These are phyloP conservation scores for Coccinonectria pachysandricola DNA, from an alignment of 2,329 filamentous ascomycete genomes.

Conservation along the genomic window DNA sequence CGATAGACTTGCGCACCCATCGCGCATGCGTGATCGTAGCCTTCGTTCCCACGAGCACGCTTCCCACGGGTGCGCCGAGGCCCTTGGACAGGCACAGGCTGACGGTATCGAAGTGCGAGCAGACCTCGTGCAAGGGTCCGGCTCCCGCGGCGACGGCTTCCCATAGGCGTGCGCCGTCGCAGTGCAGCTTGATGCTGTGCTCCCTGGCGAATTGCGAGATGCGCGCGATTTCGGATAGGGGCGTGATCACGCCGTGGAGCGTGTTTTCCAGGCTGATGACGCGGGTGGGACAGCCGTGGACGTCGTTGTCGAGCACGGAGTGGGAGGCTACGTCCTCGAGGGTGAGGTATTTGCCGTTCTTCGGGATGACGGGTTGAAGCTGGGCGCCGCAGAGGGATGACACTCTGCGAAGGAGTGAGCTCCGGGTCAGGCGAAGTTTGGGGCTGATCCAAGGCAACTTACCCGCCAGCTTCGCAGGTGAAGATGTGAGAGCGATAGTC, in stretches of 20 bases:
- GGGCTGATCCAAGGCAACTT: slow-evolving; percentile 14
- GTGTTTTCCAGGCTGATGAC: slow-evolving; percentile 84
- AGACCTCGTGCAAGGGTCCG: slow-evolving; percentile 56
- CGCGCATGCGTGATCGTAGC: slow-evolving; percentile 28
- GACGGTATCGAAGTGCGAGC: slow-evolving; percentile 60
- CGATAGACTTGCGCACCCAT: slow-evolving; percentile 56
- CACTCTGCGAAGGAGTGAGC: slow-evolving; percentile 42
- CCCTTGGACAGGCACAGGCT: slow-evolving; percentile 76
- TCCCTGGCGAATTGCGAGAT: slow-evolving; percentile 61
- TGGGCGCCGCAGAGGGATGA: slow-evolving; percentile 62
- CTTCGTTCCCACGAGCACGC: slow-evolving; percentile 52
- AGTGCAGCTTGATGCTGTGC: slow-evolving; percentile 58
- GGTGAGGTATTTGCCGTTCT: slow-evolving; percentile 63
- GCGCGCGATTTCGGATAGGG: slow-evolving; percentile 56
- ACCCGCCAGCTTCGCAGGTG: slow-evolving; percentile 54
- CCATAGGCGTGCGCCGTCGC: slow-evolving; percentile 75
- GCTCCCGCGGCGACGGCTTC: slow-evolving; percentile 65
- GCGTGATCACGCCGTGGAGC: slow-evolving; percentile 67
- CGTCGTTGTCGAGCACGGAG: slow-evolving; percentile 54
- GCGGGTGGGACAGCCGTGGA: slow-evolving; percentile 70
- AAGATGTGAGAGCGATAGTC: slow-evolving; percentile 73
- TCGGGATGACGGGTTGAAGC: slow-evolving; percentile 54
- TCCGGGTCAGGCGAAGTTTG: too few species aligned
- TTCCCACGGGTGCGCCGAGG: slow-evolving; percentile 70
- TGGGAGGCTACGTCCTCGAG: slow-evolving; percentile 64